Conservation (phyloP, 179 eudicot species). For the Beta lomatogona region DNA sequence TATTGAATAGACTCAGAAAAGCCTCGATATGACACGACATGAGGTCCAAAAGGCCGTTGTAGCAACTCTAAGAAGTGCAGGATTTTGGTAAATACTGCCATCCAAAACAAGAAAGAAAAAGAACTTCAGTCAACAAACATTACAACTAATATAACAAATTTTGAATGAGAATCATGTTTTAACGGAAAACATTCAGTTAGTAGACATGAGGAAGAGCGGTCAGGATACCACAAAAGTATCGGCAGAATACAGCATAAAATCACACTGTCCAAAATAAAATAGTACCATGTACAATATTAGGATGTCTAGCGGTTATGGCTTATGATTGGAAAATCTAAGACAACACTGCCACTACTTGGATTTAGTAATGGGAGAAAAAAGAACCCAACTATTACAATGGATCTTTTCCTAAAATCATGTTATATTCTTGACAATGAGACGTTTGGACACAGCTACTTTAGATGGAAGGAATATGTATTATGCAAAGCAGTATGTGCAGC, state of each 20-base stretch:
- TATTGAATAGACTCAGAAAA: slow-evolving; percentile 46
- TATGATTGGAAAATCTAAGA: too few species aligned
- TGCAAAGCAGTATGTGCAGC: neutral
- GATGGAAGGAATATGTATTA: neutral
- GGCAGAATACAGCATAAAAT: neutral
- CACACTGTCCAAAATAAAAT: too few species aligned
- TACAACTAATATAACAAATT: neutral
- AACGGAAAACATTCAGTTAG: neutral
- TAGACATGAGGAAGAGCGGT: neutral
- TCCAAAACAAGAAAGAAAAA: neutral
- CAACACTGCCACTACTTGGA: too few species aligned
- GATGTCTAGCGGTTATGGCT: too few species aligned
- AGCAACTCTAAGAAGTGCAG: slow-evolving; percentile 84
- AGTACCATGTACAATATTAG: too few species aligned
- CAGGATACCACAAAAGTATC: neutral
- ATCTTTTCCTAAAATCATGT: too few species aligned
- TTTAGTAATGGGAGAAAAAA: too few species aligned
- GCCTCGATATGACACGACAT: slow-evolving; percentile 82
- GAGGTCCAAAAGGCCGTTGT: slow-evolving; percentile 99
- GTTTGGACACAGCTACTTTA: too few species aligned
- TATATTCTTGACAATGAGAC: too few species aligned
- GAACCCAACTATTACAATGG: too few species aligned
- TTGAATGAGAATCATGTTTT: neutral
- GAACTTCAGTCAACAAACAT: slow-evolving; percentile 5
- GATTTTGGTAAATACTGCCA: slow-evolving; percentile 94